These are phyloP conservation scores for Marasmius oreades DNA, from an alignment of 1,284 basidiomycete genomes.

Conservation along the genomic window DNA sequence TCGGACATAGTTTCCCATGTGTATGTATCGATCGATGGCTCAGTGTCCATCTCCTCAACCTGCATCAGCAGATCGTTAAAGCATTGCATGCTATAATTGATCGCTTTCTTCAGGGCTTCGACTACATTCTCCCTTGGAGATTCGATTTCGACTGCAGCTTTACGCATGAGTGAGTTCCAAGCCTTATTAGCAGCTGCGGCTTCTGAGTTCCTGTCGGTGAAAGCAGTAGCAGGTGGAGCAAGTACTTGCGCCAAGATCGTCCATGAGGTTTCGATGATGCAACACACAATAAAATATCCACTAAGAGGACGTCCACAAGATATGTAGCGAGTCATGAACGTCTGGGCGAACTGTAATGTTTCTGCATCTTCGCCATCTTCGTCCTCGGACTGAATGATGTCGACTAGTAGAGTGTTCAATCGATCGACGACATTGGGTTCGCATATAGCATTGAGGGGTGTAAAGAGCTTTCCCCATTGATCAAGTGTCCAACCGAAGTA, in stretches of 20 bases:
- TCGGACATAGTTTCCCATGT: constrained; percentile 87
- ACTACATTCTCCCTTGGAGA: constrained; percentile 38
- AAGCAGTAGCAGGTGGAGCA: constrained; percentile 36
- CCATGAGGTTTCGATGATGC: constrained; percentile 81
- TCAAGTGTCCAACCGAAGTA: constrained; percentile 69
- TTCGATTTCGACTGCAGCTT: constrained; percentile 39
- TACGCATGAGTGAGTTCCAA: constrained; percentile 66
- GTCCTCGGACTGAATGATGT: constrained; percentile 56
- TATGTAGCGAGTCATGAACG: constrained; percentile 77
- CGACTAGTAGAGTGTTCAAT: constrained; percentile 63
- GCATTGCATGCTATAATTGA: constrained; percentile 63
- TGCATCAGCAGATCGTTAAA: constrained; percentile 72
- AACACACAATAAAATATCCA: constrained; percentile 86
- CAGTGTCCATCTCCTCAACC: constrained; percentile 75
- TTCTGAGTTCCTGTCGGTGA: constrained; percentile 42
- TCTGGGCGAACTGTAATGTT: constrained; percentile 56
- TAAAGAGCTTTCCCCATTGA: constrained; percentile 64
- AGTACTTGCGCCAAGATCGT: constrained; percentile 79
- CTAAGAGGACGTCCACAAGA: constrained; percentile 74
- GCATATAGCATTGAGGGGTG: constrained; percentile 54
- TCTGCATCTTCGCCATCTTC: constrained; percentile 50
- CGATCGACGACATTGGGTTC: constrained; percentile 59
- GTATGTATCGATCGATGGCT: constrained; percentile 78
- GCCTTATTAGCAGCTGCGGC: constrained; percentile 80
- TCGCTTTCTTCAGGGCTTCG: constrained; percentile 42